phyloP scores from a whole-genome alignment of 2,329 filamentous ascomycete species.

The Botrytis porri region DNA sequence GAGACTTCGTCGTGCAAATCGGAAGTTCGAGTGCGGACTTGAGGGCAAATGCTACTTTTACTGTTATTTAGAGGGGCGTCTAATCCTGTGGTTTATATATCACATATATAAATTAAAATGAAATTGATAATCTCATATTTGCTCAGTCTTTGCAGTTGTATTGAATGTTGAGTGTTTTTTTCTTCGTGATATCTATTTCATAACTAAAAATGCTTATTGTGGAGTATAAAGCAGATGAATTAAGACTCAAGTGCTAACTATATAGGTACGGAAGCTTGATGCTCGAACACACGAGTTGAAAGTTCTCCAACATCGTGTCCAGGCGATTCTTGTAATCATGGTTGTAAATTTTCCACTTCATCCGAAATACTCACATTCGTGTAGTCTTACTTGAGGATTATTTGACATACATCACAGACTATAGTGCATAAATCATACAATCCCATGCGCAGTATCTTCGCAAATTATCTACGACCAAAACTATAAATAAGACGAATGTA shows the following conservation, averaged over 20 bases:
- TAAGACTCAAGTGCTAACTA: background rate
- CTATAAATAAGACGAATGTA: background rate
- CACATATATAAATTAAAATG: background rate
- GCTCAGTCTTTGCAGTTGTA: background rate
- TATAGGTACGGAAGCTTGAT: background rate
- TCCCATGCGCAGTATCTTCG: accelerated
- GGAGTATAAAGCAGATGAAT: background rate
- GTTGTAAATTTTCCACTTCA: background rate
- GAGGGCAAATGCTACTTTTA: slow-evolving; percentile 54
- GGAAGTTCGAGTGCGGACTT: slow-evolving; percentile 59
- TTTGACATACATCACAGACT: no score
- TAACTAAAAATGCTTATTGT: background rate
- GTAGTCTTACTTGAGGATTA: no score
- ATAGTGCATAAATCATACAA: background rate
- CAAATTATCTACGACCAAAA: background rate
- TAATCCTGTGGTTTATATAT: background rate
- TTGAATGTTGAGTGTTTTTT: background rate
- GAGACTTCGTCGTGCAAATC: slow-evolving; percentile 61
- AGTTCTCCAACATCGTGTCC: background rate
- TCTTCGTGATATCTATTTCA: background rate
- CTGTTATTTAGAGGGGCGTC: slow-evolving; percentile 40
- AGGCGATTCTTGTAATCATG: background rate
- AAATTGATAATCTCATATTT: background rate
- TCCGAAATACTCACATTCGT: background rate
- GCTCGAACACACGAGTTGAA: background rate